phyloP scores from a whole-genome alignment of 2,329 filamentous ascomycete species.

The Alternaria viburni region DNA sequence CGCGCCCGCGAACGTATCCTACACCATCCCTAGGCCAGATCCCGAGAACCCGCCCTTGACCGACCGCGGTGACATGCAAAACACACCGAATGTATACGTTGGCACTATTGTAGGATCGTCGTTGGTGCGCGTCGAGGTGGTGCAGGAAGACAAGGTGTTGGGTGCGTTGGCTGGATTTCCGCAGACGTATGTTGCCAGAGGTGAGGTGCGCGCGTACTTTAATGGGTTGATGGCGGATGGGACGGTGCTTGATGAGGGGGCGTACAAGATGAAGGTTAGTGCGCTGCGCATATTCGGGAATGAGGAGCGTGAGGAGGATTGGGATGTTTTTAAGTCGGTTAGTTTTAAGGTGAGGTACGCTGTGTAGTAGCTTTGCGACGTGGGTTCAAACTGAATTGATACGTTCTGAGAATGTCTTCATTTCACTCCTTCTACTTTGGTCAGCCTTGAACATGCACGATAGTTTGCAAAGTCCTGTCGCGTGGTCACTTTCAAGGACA shows the following conservation, averaged over 20 bases:
- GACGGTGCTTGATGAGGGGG: slow-evolving; percentile 16
- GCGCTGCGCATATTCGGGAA: slow-evolving; percentile 17
- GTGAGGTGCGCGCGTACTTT: slow-evolving; percentile 2
- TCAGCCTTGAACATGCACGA: neutral
- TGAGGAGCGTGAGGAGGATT: neutral
- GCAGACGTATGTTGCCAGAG: slow-evolving; percentile 9
- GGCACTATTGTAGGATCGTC: neutral
- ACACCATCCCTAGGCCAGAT: slow-evolving; percentile 17
- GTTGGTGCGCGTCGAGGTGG: slow-evolving; percentile 12
- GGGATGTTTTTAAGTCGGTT: neutral
- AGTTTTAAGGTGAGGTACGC: neutral
- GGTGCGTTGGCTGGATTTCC: slow-evolving; percentile 14
- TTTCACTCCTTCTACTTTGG: neutral
- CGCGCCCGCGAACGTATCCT: slow-evolving; percentile 10
- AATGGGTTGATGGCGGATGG: slow-evolving; percentile 25
- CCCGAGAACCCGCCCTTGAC: slow-evolving; percentile 8
- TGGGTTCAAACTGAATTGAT: neutral
- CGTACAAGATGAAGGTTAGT: slow-evolving; percentile 16
- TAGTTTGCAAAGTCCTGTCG: neutral
- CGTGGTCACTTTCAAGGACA: neutral
- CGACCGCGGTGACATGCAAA: slow-evolving; percentile 2
- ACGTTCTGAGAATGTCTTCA: neutral
- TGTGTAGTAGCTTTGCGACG: neutral
- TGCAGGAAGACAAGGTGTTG: slow-evolving; percentile 3
- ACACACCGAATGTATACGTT: slow-evolving; percentile 3